These are phyloP conservation scores for Phyllosticta capitalensis DNA, from an alignment of 2,329 filamentous ascomycete species.

Conservation along the genomic window DNA sequence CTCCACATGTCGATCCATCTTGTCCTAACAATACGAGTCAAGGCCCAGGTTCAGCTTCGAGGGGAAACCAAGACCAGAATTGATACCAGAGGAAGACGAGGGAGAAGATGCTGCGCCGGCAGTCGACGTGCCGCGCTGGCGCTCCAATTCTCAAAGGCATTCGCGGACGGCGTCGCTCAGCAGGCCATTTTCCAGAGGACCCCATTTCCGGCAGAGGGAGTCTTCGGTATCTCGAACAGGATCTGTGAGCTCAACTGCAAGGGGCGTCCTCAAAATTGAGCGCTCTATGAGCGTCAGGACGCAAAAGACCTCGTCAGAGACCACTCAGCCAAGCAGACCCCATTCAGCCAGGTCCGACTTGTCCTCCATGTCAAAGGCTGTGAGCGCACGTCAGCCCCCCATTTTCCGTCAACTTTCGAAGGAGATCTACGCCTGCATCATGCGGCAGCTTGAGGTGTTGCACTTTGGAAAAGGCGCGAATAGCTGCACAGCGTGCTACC, in stretches of 20 bases:
- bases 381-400: slow-evolving; percentile 15
- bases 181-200: neutral
- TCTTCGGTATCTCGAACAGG: neutral
- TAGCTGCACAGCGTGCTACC: slow-evolving; percentile 45
- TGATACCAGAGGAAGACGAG: slow-evolving; percentile 7
- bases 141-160: neutral
- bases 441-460: slow-evolving; percentile 40
- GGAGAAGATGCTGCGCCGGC: slow-evolving; percentile 3
- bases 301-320: neutral
- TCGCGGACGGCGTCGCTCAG: neutral
- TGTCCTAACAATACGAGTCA: neutral
- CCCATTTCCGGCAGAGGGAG: neutral
- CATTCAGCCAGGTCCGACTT: neutral
- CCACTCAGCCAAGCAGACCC: neutral
- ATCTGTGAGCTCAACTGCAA: neutral
- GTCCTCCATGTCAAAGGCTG: neutral
- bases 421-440: slow-evolving; percentile 46
- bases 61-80: neutral
- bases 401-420: slow-evolving; percentile 40
- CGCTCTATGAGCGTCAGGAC: neutral
- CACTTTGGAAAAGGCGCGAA: slow-evolving; percentile 24
- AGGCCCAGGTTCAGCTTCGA: neutral
- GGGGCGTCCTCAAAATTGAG: neutral
- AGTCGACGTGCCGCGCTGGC: slow-evolving; percentile 4
- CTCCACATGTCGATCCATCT: neutral